Conservation (phyloP, 2,329 filamentous ascomycete species). For the Colletotrichum sidae region DNA sequence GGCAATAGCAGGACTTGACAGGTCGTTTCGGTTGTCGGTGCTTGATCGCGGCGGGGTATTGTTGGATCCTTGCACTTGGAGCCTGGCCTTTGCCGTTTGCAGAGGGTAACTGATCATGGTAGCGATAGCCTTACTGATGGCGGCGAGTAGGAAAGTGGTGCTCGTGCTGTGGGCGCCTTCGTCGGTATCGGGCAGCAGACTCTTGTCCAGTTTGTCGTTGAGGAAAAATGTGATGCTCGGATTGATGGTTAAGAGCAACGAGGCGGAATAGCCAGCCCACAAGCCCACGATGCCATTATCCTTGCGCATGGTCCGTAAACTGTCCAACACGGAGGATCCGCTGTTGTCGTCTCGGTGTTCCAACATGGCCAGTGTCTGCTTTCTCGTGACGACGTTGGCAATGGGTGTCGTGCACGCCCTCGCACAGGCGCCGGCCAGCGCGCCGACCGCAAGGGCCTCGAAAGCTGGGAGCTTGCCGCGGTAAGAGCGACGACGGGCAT, state of each 20-base stretch:
- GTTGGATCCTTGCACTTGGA: conserved; percentile 67
- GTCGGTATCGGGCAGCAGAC: conserved; percentile 63
- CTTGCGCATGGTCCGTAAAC: conserved; percentile 70
- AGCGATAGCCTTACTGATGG: conserved; percentile 81
- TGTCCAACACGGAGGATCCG: conserved; percentile 62
- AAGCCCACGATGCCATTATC: conserved; percentile 82
- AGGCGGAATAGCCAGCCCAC: conserved; percentile 90
- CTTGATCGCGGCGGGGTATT: conserved; percentile 32
- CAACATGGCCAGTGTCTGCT: conserved; percentile 72
- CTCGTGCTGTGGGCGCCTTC: conserved; percentile 40
- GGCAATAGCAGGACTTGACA: neutral
- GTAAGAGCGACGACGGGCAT: conserved; percentile 49
- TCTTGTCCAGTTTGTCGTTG: conserved; percentile 76
- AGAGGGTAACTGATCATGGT: conserved; percentile 86
- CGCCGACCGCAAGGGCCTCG: conserved; percentile 81
- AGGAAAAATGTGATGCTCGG: conserved; percentile 88
- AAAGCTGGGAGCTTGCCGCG: conserved; percentile 63
- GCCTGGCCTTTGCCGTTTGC: conserved; percentile 83
- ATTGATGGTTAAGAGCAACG: conserved; percentile 83
- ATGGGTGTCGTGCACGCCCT: conserved; percentile 84
- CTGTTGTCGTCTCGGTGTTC: conserved; percentile 23
- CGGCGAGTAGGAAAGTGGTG: conserved; percentile 67
- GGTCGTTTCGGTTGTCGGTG: conserved; percentile 38
- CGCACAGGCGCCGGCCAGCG: conserved; percentile 79
- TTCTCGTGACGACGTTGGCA: conserved; percentile 83